Percentiles rank a stretch among this genome's conserved stretches.
phyloP scores from a whole-genome alignment of 306 rosid genomes.

The Castanea mollissima region DNA sequence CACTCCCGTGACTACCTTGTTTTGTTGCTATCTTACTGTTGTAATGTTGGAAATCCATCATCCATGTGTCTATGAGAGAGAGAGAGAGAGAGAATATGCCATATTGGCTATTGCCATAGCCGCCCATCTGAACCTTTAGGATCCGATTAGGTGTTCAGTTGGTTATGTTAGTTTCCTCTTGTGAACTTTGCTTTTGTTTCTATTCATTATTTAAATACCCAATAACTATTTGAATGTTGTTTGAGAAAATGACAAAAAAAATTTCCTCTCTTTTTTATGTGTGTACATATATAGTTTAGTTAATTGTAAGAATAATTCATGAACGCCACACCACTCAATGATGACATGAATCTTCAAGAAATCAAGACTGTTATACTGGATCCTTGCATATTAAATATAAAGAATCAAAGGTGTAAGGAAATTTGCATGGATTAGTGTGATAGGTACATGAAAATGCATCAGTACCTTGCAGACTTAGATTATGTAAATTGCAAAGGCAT shows the following conservation, averaged over 20 bases:
- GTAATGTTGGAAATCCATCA: not conserved
- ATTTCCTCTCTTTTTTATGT: not conserved
- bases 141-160: constrained; percentile 30
- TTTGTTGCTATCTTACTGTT: constrained; percentile 6
- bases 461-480: too few species aligned
- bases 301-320: not conserved
- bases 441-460: not conserved
- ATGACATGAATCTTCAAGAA: not conserved
- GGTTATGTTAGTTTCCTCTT: constrained; percentile 28
- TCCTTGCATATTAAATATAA: not conserved
- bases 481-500: too few species aligned
- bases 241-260: not conserved
- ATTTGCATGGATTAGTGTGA: not conserved
- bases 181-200: constrained; percentile 30
- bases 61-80: not conserved
- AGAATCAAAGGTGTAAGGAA: not conserved
- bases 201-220: constrained; percentile 1
- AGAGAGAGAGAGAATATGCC: not conserved
- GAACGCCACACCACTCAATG: not conserved
- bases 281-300: too few species aligned
- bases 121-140: constrained; percentile 26
- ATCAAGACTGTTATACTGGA: not conserved
- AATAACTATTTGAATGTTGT: constrained; percentile 12
- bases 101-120: not conserved
- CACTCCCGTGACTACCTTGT: constrained; percentile 52